phyloP scores from a whole-genome alignment of 169 alveolate genomes.

The Plasmodium berghei region DNA sequence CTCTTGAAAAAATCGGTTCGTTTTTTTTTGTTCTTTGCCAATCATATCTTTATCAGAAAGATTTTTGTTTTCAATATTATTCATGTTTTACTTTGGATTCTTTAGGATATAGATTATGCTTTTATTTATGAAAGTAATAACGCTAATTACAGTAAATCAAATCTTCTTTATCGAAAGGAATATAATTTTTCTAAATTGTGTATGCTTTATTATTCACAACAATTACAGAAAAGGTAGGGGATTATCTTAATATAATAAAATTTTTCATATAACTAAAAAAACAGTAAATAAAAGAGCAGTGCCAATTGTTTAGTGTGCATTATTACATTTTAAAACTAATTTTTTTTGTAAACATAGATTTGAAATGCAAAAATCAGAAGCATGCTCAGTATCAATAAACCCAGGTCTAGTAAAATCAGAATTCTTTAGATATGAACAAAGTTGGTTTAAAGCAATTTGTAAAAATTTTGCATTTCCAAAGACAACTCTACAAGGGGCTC shows the following conservation, averaged over 20 bases:
- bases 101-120: slow-evolving; percentile 42
- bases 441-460: slow-evolving; percentile 45
- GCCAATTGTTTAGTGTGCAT: too few species aligned
- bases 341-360: slow-evolving; percentile 9
- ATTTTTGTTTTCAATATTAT: too few species aligned
- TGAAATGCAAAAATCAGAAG: slow-evolving; percentile 46
- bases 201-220: slow-evolving; percentile 61
- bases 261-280: background rate
- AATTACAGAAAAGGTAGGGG: slow-evolving; percentile 50
- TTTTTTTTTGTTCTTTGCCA: background rate
- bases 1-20: slow-evolving; percentile 37
- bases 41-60: too few species aligned
- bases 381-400: slow-evolving; percentile 68
- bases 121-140: slow-evolving; percentile 28
- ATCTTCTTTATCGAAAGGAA: slow-evolving; percentile 51
- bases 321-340: too few species aligned
- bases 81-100: background rate
- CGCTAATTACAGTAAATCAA: background rate
- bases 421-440: slow-evolving; percentile 33
- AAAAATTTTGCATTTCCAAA: slow-evolving; percentile 36
- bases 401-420: slow-evolving; percentile 65
- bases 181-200: slow-evolving; percentile 65
- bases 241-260: background rate
- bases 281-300: too few species aligned
- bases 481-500: slow-evolving; percentile 73